Percentiles rank a stretch among this genome's conserved stretches.
These are phyloP conservation scores for Macrocystidia cucumis DNA, from an alignment of 1,284 basidiomycete species.

Conservation along the genomic window DNA sequence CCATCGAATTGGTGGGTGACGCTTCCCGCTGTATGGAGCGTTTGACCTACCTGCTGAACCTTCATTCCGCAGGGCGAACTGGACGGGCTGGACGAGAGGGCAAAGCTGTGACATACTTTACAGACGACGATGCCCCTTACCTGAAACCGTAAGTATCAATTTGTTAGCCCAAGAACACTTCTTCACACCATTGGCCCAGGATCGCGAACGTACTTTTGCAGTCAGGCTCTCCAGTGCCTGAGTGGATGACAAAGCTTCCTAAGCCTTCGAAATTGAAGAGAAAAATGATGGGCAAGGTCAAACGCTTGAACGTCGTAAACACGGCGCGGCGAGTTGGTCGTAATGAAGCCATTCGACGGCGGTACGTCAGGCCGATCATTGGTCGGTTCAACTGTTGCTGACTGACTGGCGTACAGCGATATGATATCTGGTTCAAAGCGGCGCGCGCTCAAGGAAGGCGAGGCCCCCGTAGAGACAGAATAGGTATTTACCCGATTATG, in stretches of 20 bases:
- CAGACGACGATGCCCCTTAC: constrained; percentile 86
- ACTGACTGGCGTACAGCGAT: constrained; percentile 35
- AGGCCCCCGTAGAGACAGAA: too few species aligned
- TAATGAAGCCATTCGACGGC: constrained; percentile 66
- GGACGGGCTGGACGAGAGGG: constrained; percentile 91
- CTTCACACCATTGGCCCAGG: constrained; percentile 29
- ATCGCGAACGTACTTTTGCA: constrained; percentile 94
- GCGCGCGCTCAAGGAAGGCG: too few species aligned
- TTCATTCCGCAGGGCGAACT: constrained; percentile 60
- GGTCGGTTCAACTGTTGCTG: constrained; percentile 3
- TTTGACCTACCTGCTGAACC: constrained; percentile 1
- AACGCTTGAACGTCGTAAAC: constrained; percentile 72
- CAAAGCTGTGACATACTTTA: constrained; percentile 93
- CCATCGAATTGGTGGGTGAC: constrained; percentile 81
- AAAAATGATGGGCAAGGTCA: constrained; percentile 77
- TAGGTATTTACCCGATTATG: too few species aligned
- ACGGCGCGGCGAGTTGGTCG: constrained; percentile 67
- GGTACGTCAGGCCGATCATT: constrained; percentile 34
- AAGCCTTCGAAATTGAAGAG: constrained; percentile 88
- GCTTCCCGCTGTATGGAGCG: constrained; percentile 6
- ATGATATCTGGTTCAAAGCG: constrained; percentile 70
- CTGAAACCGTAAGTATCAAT: constrained; percentile 71
- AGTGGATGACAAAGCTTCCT: constrained; percentile 84
- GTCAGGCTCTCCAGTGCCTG: constrained; percentile 83
- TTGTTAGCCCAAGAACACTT: constrained; percentile 5